Evolutionary conservation across 1,284 basidiomycete genomes (phyloP).

Genomic region (Moesziomyces sp.): DNA sequence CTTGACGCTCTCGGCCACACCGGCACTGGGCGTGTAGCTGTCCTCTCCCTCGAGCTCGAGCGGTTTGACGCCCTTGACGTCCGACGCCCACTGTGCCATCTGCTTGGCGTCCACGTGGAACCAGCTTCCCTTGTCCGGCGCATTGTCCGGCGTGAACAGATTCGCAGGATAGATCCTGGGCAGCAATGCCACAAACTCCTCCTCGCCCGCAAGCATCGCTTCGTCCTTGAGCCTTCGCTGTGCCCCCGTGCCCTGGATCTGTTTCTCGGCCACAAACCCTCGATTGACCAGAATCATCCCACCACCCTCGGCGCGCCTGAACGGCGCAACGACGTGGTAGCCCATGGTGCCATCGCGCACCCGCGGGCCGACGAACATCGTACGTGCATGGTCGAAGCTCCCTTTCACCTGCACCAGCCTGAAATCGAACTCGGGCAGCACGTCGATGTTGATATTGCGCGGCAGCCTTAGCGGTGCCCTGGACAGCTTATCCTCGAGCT

Average conservation of each 20-base stretch:
- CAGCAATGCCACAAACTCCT: slow-evolving; percentile 49
- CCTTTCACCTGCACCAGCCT: slow-evolving; percentile 57
- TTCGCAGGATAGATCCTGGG: slow-evolving; percentile 70
- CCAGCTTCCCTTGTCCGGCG: slow-evolving; percentile 83
- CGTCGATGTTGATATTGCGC: slow-evolving; percentile 76
- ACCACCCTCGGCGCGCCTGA: slow-evolving; percentile 74
- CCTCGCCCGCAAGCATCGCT: slow-evolving; percentile 17
- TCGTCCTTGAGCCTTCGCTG: slow-evolving; percentile 36
- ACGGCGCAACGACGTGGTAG: slow-evolving; percentile 85
- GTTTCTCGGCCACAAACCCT: slow-evolving; percentile 78
- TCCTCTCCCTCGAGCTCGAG: slow-evolving; percentile 20
- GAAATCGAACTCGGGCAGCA: slow-evolving; percentile 57
- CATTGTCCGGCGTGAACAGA: slow-evolving; percentile 87
- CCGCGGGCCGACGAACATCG: slow-evolving; percentile 85
- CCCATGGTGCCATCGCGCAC: slow-evolving; percentile 88
- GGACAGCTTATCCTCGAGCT: slow-evolving; percentile 89
- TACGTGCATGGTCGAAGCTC: slow-evolving; percentile 73
- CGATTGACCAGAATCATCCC: slow-evolving; percentile 79
- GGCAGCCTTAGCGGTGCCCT: slow-evolving; percentile 83
- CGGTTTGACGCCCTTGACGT: slow-evolving; percentile 79
- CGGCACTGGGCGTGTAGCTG: slow-evolving; percentile 47
- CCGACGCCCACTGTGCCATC: slow-evolving; percentile 84
- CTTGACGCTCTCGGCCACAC: slow-evolving; percentile 40
- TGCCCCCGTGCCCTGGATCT: slow-evolving; percentile 65
- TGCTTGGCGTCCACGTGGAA: slow-evolving; percentile 82